Evolutionary conservation across 140 eudicot species (phyloP), one percentile per base, ranked within the genome.

Genomic region (Ambrosia hybrid): DNA sequence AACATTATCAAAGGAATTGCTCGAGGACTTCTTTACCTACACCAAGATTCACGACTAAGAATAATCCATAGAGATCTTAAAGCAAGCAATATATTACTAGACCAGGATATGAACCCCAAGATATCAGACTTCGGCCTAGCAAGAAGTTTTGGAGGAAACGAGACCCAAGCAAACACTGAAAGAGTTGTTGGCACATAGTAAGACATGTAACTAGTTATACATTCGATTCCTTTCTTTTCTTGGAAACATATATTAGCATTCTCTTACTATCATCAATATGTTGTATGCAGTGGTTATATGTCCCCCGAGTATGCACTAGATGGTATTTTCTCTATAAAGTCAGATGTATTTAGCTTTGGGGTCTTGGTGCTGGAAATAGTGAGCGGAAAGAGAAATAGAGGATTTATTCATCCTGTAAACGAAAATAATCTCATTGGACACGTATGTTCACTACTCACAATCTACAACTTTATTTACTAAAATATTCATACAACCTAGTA

Each of bases 401-500:
- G 84, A 16, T 86, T 78, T 17, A 4, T 71, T 8, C 81, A 80
- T 7, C 68, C 51, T 2, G 77, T 52, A 56, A 79, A 75, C 60
- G 64, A 64, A 30, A 82, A 68, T 70, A 86, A 86, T 56, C 91
- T 86, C 73, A 79, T 86, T 5, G 86, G 88, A 46, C 83, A 86
- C 72, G 91, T 86, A 72, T 65, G 88, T 68, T 53, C 3, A 16
- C 33, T 6, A 34, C 17, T 16, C 2, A 49, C 16, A 49, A 46
- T 60, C 41, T 61, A 8, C 5, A 37, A 4, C 0, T 33, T 68
- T 11, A 9, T 10, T 55, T 10, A 7, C 16, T 0, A n/a, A n/a
- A 55, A 10, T 9, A 2, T 30, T 30, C 2, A 30, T 45, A 14
- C 60, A 3, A 55, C 7, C 26, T 55, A 57, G 1, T 17, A 9